Percentiles rank a stretch among this genome's conserved stretches.
phyloP scores from a whole-genome alignment of 306 rosid species.

The Arachis stenosperma region DNA sequence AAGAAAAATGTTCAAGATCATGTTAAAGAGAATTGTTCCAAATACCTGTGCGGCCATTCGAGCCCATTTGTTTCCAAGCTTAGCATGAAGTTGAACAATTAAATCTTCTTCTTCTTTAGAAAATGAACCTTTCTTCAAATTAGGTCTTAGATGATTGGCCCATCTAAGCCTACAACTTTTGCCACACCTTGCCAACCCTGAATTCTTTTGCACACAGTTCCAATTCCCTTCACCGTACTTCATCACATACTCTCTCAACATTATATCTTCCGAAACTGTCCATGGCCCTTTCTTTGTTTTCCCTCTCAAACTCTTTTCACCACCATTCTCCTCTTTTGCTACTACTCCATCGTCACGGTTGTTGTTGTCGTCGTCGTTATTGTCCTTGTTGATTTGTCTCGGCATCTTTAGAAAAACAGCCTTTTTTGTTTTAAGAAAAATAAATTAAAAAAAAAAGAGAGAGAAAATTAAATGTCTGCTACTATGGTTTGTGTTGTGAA shows the following conservation, averaged over 20 bases:
- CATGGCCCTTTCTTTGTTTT: conserved; percentile 70
- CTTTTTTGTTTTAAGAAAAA: not conserved
- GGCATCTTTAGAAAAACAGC: not conserved
- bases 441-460: not conserved
- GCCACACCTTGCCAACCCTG: conserved; percentile 63
- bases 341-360: not conserved
- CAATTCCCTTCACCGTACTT: conserved; percentile 73
- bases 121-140: conserved; percentile 64
- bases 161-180: conserved; percentile 80
- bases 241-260: conserved; percentile 61
- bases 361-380: not conserved
- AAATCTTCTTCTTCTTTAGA: conserved; percentile 56
- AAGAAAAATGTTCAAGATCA: too few species aligned
- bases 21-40: too few species aligned
- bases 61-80: conserved; percentile 81
- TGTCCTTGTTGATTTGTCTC: not conserved
- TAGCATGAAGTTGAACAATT: conserved; percentile 64
- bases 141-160: conserved; percentile 74
- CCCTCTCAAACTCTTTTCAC: not conserved
- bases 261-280: conserved; percentile 60
- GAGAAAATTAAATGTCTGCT: too few species aligned
- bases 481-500: not conserved
- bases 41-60: conserved; percentile 73
- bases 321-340: not conserved
- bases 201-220: conserved; percentile 62